A percentile compares a stretch with the other conserved stretches of the same genome.
Conservation (phyloP, 1,284 basidiomycete species). For the Malassezia slooffiae region DNA sequence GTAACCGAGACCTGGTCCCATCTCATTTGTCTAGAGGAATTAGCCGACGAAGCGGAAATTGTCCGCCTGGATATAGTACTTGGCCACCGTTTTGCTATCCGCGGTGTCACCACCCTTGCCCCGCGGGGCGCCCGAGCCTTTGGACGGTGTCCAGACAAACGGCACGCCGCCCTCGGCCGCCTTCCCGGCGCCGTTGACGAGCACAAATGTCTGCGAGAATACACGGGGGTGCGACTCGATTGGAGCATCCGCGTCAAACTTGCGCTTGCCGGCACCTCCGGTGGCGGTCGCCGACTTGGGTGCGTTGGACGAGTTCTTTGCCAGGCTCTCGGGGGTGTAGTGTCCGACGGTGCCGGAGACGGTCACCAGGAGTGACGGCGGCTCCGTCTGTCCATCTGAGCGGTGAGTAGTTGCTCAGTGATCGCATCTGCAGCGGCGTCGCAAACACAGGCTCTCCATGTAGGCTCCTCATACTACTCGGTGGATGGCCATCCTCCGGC, state of each 20-base stretch:
- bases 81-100: slow-evolving; percentile 19
- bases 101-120: slow-evolving; percentile 17
- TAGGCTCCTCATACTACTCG: slow-evolving; percentile 40
- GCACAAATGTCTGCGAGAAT: slow-evolving; percentile 36
- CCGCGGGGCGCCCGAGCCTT: too few relatives aligned
- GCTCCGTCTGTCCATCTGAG: slow-evolving; percentile 15
- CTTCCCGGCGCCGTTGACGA: slow-evolving; percentile 19
- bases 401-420: background rate
- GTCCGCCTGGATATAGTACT: slow-evolving; percentile 38
- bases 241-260: slow-evolving; percentile 32
- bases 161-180: slow-evolving; percentile 15
- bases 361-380: slow-evolving; percentile 30
- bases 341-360: slow-evolving; percentile 39
- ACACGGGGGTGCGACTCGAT: slow-evolving; percentile 28
- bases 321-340: slow-evolving; percentile 35
- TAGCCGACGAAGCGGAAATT: slow-evolving; percentile 37
- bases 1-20: too few relatives aligned
- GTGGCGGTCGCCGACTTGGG: slow-evolving; percentile 23
- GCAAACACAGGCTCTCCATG: slow-evolving; percentile 14
- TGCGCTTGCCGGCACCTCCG: slow-evolving; percentile 27
- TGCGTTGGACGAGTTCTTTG: slow-evolving; percentile 22
- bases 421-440: too few relatives aligned
- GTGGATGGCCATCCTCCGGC: slow-evolving; percentile 10
- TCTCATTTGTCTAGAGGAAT: slow-evolving; percentile 3
- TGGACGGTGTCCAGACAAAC: slow-evolving; percentile 12